phyloP scores from a whole-genome alignment of 2,329 filamentous ascomycete genomes.

The Scleromitrula shiraiana region DNA sequence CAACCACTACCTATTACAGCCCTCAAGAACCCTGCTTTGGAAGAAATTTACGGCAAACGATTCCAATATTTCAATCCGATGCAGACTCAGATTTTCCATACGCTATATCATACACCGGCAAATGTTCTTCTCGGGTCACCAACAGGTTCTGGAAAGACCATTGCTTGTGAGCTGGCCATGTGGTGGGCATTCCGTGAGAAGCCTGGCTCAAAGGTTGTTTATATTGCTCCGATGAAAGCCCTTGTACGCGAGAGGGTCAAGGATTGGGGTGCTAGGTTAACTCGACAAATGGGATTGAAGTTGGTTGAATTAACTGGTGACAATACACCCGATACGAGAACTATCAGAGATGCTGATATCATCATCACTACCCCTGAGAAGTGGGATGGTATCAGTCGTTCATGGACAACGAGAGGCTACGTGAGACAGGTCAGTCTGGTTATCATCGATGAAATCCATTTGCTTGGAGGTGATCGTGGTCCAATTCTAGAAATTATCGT shows the following conservation, averaged over 20 bases:
- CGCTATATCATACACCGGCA: conserved; percentile 81
- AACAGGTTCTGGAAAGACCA: conserved; percentile 94
- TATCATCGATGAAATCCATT: conserved; percentile 97
- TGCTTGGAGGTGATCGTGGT: conserved; percentile 91
- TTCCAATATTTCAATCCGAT: conserved; percentile 99
- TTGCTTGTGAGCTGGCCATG: conserved; percentile 94
- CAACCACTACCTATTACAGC: conserved; percentile 84
- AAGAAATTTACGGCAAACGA: conserved; percentile 79
- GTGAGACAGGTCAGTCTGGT: conserved; percentile 91
- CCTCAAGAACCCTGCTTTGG: conserved; percentile 76
- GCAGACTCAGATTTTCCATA: conserved; percentile 98
- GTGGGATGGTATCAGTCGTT: conserved; percentile 98
- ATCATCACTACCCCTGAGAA: conserved; percentile 99
- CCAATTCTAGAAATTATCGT: conserved; percentile 98
- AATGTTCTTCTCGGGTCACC: conserved; percentile 94
- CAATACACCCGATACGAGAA: conserved; percentile 93
- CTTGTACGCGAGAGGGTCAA: conserved; percentile 92
- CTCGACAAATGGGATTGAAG: conserved; percentile 74
- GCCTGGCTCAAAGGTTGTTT: conserved; percentile 94
- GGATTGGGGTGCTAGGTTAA: conserved; percentile 82
- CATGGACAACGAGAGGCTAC: conserved; percentile 96
- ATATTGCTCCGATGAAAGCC: conserved; percentile 99
- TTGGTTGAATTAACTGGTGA: conserved; percentile 95
- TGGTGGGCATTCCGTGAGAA: conserved; percentile 98
- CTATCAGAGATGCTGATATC: conserved; percentile 91